Base-by-base conservation (phyloP, 2,329 filamentous ascomycete genomes). In the Fusarium keratoplasticum region DNA sequence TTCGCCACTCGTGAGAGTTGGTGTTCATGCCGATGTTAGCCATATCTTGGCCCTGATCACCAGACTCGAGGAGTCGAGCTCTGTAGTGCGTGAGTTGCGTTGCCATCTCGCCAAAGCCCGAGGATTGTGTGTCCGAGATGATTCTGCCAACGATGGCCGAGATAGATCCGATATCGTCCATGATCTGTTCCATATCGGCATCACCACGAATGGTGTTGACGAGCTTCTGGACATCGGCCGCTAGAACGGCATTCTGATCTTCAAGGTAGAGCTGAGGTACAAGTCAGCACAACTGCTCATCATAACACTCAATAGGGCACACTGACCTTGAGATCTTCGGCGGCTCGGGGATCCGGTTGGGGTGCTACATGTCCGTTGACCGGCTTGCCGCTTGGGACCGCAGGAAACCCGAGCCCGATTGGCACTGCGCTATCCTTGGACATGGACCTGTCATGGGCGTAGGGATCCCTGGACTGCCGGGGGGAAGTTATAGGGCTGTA, bases 151-250 rank as follows among this genome's bases (percentile, higher is more conserved):
- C 93, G 27, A 94, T 90, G 40, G 87, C 87, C 8, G 90, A 89
- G 76, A 96, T 96, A 64, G 91, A 88, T 64, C 86, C 87, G 70
- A 96, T 92, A 80, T 95, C 89, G n/a, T 86, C 87, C 29, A 89
- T 89, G 69, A 97, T 91, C 67, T 90, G 88, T 66, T 89, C 86
- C 67, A 93, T 89, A 31, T 87, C 85, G 33, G 89, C 89, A 73
- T 93, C 90, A 60, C 88, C 87, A 63, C 93, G 92, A 71, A 95
- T 92, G 33, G 90, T 90, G 63, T 89, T 88, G 55, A 97, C 94
- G 9, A 97, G 89, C n/a, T 91, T 89, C 82, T 96, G 94, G 73
- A 97, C 95, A 52, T 91, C 93, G 74, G 94, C 91, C 29, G 96
- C 92, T 68, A 97, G 88, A 4, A 91, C 85, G 60, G 94, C 93